Percentiles rank a stretch among this genome's conserved stretches.
Conservation (phyloP, 805 yeast genomes). For the Sporopachydermia quercuum region DNA sequence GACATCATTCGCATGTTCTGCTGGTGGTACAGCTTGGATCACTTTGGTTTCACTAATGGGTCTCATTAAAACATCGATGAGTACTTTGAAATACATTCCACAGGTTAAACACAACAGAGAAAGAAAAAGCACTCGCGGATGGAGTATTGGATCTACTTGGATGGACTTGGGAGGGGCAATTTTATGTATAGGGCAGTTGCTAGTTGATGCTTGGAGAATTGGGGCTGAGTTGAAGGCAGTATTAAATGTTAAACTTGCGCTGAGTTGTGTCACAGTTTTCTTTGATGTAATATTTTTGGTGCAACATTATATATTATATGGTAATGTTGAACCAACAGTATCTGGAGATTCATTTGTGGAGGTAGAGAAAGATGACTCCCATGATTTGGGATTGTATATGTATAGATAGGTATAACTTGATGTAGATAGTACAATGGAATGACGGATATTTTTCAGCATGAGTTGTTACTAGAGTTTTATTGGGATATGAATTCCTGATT, state of each 20-base stretch:
- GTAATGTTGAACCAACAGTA: too few relatives aligned
- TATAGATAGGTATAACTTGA: too few relatives aligned
- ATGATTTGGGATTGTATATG: too few relatives aligned
- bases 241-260: not conserved
- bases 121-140: constrained; percentile 31
- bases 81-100: constrained; percentile 32
- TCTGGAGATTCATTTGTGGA: too few relatives aligned
- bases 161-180: constrained; percentile 30
- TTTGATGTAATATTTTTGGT: constrained; percentile 18
- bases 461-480: too few relatives aligned
- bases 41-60: constrained; percentile 28
- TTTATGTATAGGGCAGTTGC: constrained; percentile 24
- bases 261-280: constrained; percentile 12
- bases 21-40: constrained; percentile 9
- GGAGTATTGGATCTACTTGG: constrained; percentile 24
- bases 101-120: constrained; percentile 27
- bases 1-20: not conserved
- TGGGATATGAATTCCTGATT: too few relatives aligned
- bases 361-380: too few relatives aligned
- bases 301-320: constrained; percentile 15
- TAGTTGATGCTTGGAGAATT: constrained; percentile 21
- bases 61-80: constrained; percentile 27
- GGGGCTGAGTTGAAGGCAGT: not conserved
- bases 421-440: too few relatives aligned
- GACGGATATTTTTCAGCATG: too few relatives aligned